phyloP scores from a whole-genome alignment of 495 filamentous ascomycete species.

The Glarea lozoyensis region DNA sequence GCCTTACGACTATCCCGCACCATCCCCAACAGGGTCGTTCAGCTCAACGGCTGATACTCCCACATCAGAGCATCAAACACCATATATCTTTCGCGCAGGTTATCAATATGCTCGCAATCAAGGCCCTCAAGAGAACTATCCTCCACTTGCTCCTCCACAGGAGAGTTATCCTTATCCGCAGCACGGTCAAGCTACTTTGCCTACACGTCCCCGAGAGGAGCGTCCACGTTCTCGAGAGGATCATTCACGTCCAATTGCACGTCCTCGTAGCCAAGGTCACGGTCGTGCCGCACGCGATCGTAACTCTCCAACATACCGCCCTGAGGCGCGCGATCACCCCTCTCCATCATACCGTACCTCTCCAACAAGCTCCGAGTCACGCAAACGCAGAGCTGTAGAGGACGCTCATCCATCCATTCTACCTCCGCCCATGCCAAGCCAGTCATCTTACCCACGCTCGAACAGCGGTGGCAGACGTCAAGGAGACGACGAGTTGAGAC shows the following conservation, averaged over 20 bases:
- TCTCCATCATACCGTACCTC: conserved; percentile 25
- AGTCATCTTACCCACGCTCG: conserved; percentile 22
- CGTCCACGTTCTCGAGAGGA: too few relatives aligned
- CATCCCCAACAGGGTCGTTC: conserved; percentile 28
- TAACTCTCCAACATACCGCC: neutral
- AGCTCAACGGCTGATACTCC: too few relatives aligned
- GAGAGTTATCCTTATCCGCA: too few relatives aligned
- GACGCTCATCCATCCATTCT: conserved; percentile 32
- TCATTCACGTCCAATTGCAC: too few relatives aligned
- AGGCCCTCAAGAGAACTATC: too few relatives aligned
- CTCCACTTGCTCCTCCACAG: too few relatives aligned
- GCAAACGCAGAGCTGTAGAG: conserved; percentile 21
- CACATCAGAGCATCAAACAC: too few relatives aligned
- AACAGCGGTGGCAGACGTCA: conserved; percentile 12
- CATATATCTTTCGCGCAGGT: too few relatives aligned
- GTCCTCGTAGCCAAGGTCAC: neutral
- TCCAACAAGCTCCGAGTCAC: conserved; percentile 21
- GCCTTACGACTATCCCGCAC: conserved; percentile 35
- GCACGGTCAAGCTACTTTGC: too few relatives aligned
- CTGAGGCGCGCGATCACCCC: neutral
- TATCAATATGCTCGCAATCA: too few relatives aligned
- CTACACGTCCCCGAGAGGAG: too few relatives aligned
- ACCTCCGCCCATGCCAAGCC: conserved; percentile 29
- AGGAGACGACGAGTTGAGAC: conserved; percentile 19
- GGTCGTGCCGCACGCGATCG: neutral